phyloP scores from a whole-genome alignment of 2,329 filamentous ascomycete genomes.

The Cladophialophora chaetospira region DNA sequence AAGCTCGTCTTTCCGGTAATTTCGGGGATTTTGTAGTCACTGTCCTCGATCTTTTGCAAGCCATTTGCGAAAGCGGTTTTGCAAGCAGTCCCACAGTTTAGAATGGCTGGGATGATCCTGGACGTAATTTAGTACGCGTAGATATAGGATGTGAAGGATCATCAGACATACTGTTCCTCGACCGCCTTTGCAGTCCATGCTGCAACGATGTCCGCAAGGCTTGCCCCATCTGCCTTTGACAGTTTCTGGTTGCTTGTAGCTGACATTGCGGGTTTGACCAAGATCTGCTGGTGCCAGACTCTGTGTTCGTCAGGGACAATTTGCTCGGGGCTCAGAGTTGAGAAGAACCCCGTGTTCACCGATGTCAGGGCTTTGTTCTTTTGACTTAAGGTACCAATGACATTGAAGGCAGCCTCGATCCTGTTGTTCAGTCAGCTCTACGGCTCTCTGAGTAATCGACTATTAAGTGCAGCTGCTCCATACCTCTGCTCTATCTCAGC shows the following conservation, averaged over 20 bases:
- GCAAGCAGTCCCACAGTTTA: not conserved
- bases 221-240: slow-evolving; percentile 8
- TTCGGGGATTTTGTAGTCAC: not conserved
- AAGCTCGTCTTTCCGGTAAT: not conserved
- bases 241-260: not conserved
- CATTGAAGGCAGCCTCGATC: not conserved
- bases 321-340: not conserved
- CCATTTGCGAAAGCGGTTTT: slow-evolving; percentile 15
- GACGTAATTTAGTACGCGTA: not conserved
- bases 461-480: too few species aligned
- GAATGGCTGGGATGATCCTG: slow-evolving; percentile 7
- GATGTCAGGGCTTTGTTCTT: not conserved
- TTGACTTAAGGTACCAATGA: not conserved
- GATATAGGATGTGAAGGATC: not conserved
- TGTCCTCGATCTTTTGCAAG: not conserved
- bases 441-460: too few species aligned
- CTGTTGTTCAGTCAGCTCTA: not conserved
- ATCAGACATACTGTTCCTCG: slow-evolving; percentile 4
- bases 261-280: not conserved
- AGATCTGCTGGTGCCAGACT: not conserved
- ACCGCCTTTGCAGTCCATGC: slow-evolving; percentile 1
- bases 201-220: slow-evolving; percentile 7
- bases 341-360: not conserved
- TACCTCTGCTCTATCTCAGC: not conserved
- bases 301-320: not conserved